Evolutionary conservation across 2,329 filamentous ascomycete genomes (phyloP).

Genomic region (Teratosphaeria viscida): DNA sequence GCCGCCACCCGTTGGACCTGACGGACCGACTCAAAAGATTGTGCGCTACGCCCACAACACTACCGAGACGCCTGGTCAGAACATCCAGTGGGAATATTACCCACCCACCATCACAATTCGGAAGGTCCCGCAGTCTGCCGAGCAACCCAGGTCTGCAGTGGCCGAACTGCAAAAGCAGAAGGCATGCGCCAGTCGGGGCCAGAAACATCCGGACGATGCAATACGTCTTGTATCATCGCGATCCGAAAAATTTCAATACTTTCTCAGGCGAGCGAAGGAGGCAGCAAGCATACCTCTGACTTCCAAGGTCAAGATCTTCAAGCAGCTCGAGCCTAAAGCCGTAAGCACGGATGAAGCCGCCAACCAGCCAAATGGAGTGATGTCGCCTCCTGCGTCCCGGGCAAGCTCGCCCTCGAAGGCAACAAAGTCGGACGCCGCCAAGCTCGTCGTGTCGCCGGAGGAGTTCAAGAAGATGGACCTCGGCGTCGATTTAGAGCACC

Average conservation of each 20-base stretch:
- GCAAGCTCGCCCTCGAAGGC: conserved; percentile 34
- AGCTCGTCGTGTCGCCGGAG: conserved; percentile 51
- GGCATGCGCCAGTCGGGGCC: conserved; percentile 9
- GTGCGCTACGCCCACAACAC: conserved; percentile 70
- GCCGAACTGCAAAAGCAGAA: conserved; percentile 9
- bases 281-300: conserved; percentile 55
- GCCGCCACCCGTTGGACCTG: conserved; percentile 39
- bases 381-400: conserved; percentile 37
- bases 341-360: conserved; percentile 13
- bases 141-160: conserved; percentile 8
- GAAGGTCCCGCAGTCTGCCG: conserved; percentile 52
- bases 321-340: conserved; percentile 42
- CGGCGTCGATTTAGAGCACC: conserved; percentile 54
- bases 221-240: conserved; percentile 61
- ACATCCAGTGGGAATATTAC: conserved; percentile 72
- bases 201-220: conserved; percentile 40
- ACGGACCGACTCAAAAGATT: conserved; percentile 55
- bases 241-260: conserved; percentile 59
- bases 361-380: conserved; percentile 24
- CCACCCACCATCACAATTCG: conserved; percentile 79
- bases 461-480: conserved; percentile 53
- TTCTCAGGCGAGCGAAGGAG: conserved; percentile 63
- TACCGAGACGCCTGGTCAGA: conserved; percentile 45
- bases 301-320: conserved; percentile 70
- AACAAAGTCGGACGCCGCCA: conserved; percentile 34